These are phyloP conservation scores for Chlorophyllum brunneum DNA, from an alignment of 768 basidiomycete genomes.

Conservation along the genomic window DNA sequence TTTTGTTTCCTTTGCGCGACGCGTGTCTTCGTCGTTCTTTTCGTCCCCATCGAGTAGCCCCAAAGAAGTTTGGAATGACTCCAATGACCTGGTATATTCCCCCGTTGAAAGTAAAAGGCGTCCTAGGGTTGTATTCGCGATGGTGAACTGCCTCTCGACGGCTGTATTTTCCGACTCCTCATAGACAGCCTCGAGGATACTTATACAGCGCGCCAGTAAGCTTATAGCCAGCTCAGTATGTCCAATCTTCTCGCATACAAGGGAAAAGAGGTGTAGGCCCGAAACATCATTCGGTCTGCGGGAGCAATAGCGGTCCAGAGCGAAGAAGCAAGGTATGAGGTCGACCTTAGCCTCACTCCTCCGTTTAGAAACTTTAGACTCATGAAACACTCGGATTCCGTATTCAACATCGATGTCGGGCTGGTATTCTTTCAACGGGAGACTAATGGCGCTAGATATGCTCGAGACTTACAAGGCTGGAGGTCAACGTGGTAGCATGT, in stretches of 20 bases:
- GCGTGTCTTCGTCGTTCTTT: slow-evolving; percentile 33
- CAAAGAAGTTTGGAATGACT: slow-evolving; percentile 68
- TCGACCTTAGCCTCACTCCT: slow-evolving; percentile 31
- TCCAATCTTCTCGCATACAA: slow-evolving; percentile 83
- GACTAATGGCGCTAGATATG: neutral
- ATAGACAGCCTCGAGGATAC: slow-evolving; percentile 79
- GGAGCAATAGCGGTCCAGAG: slow-evolving; percentile 71
- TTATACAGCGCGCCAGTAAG: slow-evolving; percentile 58
- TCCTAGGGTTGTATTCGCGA: slow-evolving; percentile 80
- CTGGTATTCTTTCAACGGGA: slow-evolving; percentile 35
- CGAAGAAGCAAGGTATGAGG: slow-evolving; percentile 76
- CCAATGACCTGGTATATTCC: slow-evolving; percentile 57
- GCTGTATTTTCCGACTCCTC: slow-evolving; percentile 80
- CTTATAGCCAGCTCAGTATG: slow-evolving; percentile 58
- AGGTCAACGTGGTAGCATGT: slow-evolving; percentile 62
- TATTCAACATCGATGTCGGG: slow-evolving; percentile 80
- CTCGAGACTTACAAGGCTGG: slow-evolving; percentile 48
- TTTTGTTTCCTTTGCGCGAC: slow-evolving; percentile 21
- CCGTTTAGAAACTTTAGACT: slow-evolving; percentile 12
- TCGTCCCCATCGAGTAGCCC: slow-evolving; percentile 61
- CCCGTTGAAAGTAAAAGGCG: slow-evolving; percentile 63
- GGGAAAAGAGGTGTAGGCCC: slow-evolving; percentile 78
- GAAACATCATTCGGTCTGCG: slow-evolving; percentile 64
- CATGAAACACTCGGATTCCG: slow-evolving; percentile 55
- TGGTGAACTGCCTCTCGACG: slow-evolving; percentile 74